Evolutionary conservation across 2,329 filamentous ascomycete genomes (phyloP).

Genomic region (Phaeosphaeriaceae sp.): DNA sequence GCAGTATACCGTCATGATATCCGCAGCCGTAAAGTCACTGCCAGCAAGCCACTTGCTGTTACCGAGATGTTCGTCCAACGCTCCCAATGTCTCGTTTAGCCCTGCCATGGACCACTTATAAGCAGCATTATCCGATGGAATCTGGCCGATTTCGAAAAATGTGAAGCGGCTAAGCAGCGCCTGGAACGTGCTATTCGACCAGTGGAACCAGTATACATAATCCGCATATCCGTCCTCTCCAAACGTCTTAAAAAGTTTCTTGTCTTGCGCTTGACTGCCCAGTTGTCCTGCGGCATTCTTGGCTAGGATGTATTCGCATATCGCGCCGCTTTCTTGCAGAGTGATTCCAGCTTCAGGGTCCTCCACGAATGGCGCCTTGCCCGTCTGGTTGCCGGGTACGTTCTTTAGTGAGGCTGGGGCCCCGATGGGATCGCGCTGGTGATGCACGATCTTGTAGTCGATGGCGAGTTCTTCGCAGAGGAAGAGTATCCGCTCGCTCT

Average conservation of each 20-base stretch:
- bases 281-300: slow-evolving; percentile 56
- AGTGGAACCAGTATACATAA: slow-evolving; percentile 70
- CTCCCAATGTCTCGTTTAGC: too few relatives aligned
- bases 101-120: too few relatives aligned
- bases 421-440: slow-evolving; percentile 52
- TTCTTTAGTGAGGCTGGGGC: slow-evolving; percentile 22
- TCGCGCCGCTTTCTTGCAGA: slow-evolving; percentile 63
- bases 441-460: slow-evolving; percentile 57
- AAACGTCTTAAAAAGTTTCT: slow-evolving; percentile 35
- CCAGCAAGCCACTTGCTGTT: too few relatives aligned
- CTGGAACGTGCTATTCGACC: slow-evolving; percentile 51
- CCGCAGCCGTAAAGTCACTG: slow-evolving; percentile 63
- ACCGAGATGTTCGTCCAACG: too few relatives aligned
- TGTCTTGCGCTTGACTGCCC: slow-evolving; percentile 32
- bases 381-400: slow-evolving; percentile 46
- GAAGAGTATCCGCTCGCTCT: slow-evolving; percentile 68
- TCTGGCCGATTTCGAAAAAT: slow-evolving; percentile 24
- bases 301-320: slow-evolving; percentile 66
- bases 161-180: slow-evolving; percentile 41
- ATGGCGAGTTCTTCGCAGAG: slow-evolving; percentile 68
- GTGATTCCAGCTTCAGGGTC: slow-evolving; percentile 57
- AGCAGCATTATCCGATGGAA: too few relatives aligned
- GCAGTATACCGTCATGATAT: slow-evolving; percentile 67
- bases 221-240: slow-evolving; percentile 59
- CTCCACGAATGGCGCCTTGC: slow-evolving; percentile 65